Evolutionary conservation across 140 eudicot species (phyloP).

Genomic region (Erigeron philadelphicus): DNA sequence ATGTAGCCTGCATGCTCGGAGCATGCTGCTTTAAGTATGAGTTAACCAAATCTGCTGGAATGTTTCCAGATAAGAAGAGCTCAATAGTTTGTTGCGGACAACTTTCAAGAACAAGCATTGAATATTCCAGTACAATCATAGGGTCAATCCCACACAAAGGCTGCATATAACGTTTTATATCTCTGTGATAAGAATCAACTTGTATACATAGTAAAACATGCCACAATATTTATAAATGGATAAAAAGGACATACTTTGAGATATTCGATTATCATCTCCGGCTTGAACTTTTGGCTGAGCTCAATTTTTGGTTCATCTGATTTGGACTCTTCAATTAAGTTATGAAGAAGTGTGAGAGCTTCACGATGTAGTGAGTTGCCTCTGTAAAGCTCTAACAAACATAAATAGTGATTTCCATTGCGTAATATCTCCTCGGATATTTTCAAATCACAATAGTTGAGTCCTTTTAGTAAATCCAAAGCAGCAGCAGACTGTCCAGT

Average conservation of each 20-base stretch:
- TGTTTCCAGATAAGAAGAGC: conserved; percentile 84
- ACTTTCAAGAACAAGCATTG: conserved; percentile 95
- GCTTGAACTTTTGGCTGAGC: conserved; percentile 71
- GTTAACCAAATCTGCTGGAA: conserved; percentile 88
- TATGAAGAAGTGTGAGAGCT: conserved; percentile 84
- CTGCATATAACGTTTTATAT: conserved; percentile 42
- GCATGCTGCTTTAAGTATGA: conserved; percentile 92
- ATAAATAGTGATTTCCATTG: conserved; percentile 54
- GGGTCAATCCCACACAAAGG: conserved; percentile 95
- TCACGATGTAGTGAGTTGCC: conserved; percentile 85
- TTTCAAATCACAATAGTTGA: conserved; percentile 79
- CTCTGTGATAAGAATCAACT: neutral
- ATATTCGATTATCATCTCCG: conserved; percentile 92
- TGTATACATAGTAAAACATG: neutral
- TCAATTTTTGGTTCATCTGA: conserved; percentile 59
- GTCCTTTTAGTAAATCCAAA: conserved; percentile 68
- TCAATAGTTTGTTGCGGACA: conserved; percentile 92
- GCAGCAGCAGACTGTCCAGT: conserved; percentile 80
- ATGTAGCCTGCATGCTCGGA: conserved; percentile 93
- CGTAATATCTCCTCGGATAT: conserved; percentile 79
- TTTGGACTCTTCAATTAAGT: conserved; percentile 68
- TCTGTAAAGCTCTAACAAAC: conserved; percentile 79
- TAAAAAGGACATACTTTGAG: conserved; percentile 61
- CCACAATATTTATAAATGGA: neutral
- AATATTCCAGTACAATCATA: conserved; percentile 91